Evolutionary conservation across 2,329 filamentous ascomycete genomes (phyloP).

Genomic region (Penicillium hordei): DNA sequence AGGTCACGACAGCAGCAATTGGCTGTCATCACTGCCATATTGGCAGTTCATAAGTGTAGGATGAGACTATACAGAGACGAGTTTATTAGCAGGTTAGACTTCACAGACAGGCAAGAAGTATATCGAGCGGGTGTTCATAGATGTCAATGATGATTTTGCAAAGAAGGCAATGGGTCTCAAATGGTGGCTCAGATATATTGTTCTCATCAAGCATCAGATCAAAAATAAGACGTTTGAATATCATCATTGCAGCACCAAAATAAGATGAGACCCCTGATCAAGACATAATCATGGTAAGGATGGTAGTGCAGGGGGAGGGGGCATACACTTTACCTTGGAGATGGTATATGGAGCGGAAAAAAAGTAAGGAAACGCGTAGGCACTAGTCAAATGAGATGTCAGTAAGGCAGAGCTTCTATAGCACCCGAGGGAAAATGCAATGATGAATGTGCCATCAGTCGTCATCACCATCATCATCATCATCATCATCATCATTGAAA

Average conservation of each 20-base stretch:
- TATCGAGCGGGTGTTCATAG: not conserved
- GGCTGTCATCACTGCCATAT: not conserved
- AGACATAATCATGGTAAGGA: not conserved
- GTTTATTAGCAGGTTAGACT: not conserved
- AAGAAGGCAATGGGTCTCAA: not conserved
- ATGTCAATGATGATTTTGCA: not conserved
- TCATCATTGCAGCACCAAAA: not conserved
- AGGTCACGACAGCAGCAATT: not conserved
- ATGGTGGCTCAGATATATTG: not conserved
- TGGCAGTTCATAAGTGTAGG: too few species aligned
- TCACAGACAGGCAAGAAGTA: not conserved
- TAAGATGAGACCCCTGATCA: not conserved
- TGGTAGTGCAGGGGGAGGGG: not conserved
- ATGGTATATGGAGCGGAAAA: not conserved
- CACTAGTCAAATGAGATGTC: not conserved
- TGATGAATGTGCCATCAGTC: not conserved
- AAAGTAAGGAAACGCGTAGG: not conserved
- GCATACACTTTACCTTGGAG: not conserved
- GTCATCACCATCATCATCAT: not conserved
- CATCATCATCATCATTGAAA: not conserved
- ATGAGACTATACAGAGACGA: not conserved
- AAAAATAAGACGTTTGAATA: not conserved
- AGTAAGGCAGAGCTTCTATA: not conserved
- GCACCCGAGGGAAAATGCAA: not conserved
- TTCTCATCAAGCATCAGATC: not conserved